Base-by-base conservation (phyloP, 2,329 filamentous ascomycete species). In the Ambrosiella xylebori region DNA sequence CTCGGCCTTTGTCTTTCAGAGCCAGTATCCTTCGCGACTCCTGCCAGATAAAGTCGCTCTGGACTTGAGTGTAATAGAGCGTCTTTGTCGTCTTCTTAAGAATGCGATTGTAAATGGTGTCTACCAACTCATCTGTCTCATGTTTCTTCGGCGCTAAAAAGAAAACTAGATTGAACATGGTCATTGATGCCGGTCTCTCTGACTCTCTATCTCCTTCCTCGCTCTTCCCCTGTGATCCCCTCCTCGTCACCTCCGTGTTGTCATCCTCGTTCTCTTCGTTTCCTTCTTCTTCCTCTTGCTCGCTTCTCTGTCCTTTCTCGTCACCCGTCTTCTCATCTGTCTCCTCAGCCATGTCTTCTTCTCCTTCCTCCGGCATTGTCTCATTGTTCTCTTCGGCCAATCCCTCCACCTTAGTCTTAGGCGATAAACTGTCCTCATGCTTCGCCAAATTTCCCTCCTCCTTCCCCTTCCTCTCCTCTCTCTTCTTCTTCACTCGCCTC, bases 141-240 rank as follows among this genome's bases (percentile, higher is more conserved):
- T 90, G 75, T 56, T 84, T 81, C 54, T 84, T 84, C 2, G 89
- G 86, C 63, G 88, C 85, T 63, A 96, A 74, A 55, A 95, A 86
- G 68, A 97, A 97, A 27, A 97, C 89, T 9, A 96, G 79, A 68
- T 96, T 95, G 71, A 98, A 98, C 91, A 97, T 97, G 62, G 84
- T 89, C 86, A 97, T 90, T 52, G 80, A 80, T 63, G 77, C 80
- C 63, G 75, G 74, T 67, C 86, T 83, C 65, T 81, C 75, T 61
- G 47, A n/a, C 36, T 44, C 37, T 12, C 41, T 35, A 50, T 57
- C 56, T 17, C 7, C 37, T 11, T 57, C 45, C n/a, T 57, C 38
- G 6, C n/a, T 36, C 37, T 39, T 45, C 13, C 1, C 54, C 44
- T 39, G 12, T 17, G n/a, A 27, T 78, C 76, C 69, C 65, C 70